phyloP scores from a whole-genome alignment of 192 early-diverging fungal species.

The Podila epigama region DNA sequence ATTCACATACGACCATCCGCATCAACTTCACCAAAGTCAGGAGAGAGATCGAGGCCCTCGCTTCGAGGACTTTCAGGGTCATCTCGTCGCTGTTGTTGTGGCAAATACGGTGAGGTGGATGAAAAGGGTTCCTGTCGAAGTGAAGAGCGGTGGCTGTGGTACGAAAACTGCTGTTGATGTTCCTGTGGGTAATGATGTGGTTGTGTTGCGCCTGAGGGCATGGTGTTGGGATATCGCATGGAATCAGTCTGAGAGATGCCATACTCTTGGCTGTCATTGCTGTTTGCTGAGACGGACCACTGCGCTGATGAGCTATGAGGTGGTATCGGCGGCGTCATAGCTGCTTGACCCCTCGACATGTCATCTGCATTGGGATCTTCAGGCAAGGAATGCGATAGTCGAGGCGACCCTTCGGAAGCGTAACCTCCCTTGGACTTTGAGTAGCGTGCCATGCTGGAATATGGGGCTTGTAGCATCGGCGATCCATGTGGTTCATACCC shows the following conservation, averaged over 20 bases:
- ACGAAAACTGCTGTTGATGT: conserved; percentile 3
- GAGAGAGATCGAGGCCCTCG: background rate
- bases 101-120: background rate
- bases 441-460: background rate
- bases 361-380: background rate
- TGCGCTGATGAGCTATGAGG: background rate
- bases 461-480: background rate
- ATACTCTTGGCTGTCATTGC: background rate
- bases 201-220: too few species aligned
- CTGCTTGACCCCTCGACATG: too few species aligned
- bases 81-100: background rate
- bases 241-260: conserved; percentile 4
- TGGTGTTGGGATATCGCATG: conserved; percentile 8
- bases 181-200: background rate
- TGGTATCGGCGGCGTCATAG: too few species aligned
- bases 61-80: background rate
- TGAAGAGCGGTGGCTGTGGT: background rate
- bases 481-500: background rate
- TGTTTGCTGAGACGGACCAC: background rate
- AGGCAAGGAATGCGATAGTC: background rate
- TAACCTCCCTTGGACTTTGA: too few species aligned
- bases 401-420: too few species aligned
- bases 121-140: background rate
- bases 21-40: conserved; percentile 3
- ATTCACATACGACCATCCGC: conserved; percentile 2